Evolutionary conservation across 106 monocot species (phyloP), one percentile per base, ranked within the genome.

Genomic region (Phalaenopsis equestris): DNA sequence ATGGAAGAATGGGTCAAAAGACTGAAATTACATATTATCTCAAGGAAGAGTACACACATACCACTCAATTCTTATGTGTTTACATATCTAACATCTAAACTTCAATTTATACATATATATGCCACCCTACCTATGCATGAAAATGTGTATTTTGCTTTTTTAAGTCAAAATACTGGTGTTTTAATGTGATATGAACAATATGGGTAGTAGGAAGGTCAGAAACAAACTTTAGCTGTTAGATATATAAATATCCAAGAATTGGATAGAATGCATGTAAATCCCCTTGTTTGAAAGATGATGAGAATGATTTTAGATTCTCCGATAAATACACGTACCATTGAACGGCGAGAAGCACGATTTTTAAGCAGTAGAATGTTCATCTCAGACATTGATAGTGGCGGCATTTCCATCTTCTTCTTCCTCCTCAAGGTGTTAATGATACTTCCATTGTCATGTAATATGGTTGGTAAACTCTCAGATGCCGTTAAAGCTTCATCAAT

Each of bases 301-400:
- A 10, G 4, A 21, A 8, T 11, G 6, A 67, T 9, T 30, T 77
- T 1, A 19, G 42, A 41, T 45, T 75, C 42, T 5, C 14, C 41
- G 58, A 17, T 12, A 8, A 43, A 56, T 9, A 23, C n/a, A 79
- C 36, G 64, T 39, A 87, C 87, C 87, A 81, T 84, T 37, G 87
- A 56, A 43, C 68, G 87, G 67, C 84, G 84, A 19, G 87, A 77
- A 81, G 87, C 87, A 48, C 55, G 83, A 55, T 87, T 84, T 45
- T 68, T 80, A 48, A 67, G 36, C 45, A 87, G 55, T 14, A 87
- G 41, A 10, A 14, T 67, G 21, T 84, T 79, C 87, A 87, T 84
- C 73, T 87, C 81, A 41, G 81, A 84, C 16, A 84, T 55, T 41
- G 68, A 87, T 30, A 87, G 12, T 46, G 84, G 83, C 23, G 86